Percentiles rank a stretch among this genome's conserved stretches.
Conservation (phyloP, 2,329 filamentous ascomycete genomes). For the Gyromitra esculenta region DNA sequence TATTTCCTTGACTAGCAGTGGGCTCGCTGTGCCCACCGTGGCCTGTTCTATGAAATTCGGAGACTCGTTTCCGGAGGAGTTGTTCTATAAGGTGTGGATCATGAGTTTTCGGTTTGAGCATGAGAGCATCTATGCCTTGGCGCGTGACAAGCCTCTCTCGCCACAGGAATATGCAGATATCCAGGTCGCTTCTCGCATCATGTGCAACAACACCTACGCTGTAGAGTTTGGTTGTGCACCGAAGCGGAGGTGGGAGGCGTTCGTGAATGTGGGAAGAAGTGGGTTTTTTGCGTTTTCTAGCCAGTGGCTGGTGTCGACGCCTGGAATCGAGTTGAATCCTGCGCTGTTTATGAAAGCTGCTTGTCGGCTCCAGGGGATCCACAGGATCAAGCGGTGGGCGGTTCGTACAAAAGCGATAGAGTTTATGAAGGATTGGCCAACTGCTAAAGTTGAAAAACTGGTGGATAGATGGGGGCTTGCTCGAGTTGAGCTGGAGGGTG, state of each 20-base stretch:
- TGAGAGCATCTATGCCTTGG: neutral
- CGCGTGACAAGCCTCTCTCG: neutral
- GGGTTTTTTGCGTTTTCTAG: slow-evolving; percentile 2
- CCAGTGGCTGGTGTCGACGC: neutral
- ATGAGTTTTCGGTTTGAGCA: slow-evolving; percentile 19
- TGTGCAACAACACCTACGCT: neutral
- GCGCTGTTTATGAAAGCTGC: neutral
- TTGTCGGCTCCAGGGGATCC: neutral
- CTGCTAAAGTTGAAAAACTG: neutral
- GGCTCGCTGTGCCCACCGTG: no score
- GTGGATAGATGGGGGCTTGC: neutral
- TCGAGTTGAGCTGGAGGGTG: no score
- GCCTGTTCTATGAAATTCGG: neutral
- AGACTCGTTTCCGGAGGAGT: neutral
- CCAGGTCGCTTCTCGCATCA: neutral
- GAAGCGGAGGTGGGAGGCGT: neutral
- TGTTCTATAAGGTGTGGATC: slow-evolving; percentile 21
- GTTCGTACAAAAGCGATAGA: neutral
- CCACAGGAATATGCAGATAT: neutral
- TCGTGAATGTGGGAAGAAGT: neutral
- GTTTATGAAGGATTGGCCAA: neutral
- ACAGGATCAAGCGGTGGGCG: neutral
- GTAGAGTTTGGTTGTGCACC: neutral
- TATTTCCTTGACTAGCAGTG: neutral
- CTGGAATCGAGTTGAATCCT: neutral